Conservation (phyloP, 345 rosid genomes). For the Durio zibethinus region DNA sequence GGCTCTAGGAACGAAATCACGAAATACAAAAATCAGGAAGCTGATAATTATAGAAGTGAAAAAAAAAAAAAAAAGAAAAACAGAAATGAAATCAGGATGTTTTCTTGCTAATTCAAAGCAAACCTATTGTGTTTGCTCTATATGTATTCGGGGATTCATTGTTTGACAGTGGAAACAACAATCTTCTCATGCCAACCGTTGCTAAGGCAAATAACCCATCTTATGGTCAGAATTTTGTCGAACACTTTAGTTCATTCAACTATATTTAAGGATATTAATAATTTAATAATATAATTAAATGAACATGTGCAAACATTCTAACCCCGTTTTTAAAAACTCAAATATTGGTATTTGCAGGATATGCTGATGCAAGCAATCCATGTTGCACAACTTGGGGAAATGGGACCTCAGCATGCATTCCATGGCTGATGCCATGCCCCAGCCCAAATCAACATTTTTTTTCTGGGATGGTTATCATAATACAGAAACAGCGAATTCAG, state of each 20-base stretch:
- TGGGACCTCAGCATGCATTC: slow-evolving; percentile 41
- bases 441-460: slow-evolving; percentile 25
- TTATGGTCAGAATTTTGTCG: slow-evolving; percentile 33
- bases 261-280: too few species aligned
- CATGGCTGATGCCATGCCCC: slow-evolving; percentile 29
- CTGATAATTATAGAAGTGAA: neutral
- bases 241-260: too few species aligned
- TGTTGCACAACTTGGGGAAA: slow-evolving; percentile 45
- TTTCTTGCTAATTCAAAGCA: neutral
- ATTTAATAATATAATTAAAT: too few species aligned
- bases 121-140: slow-evolving; percentile 30
- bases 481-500: slow-evolving; percentile 27
- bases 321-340: too few species aligned
- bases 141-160: slow-evolving; percentile 50
- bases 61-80: neutral
- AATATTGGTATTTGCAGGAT: slow-evolving; percentile 22
- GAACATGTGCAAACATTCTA: too few species aligned
- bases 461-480: slow-evolving; percentile 51
- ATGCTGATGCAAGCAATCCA: slow-evolving; percentile 35
- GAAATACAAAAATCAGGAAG: neutral
- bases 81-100: neutral
- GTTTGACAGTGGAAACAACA: slow-evolving; percentile 53
- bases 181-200: slow-evolving; percentile 34
- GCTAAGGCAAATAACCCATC: slow-evolving; percentile 39
- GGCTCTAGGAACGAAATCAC: neutral